These are phyloP conservation scores for Emmonsiellopsis sp. DNA, from an alignment of 2,329 filamentous ascomycete species.

Conservation along the genomic window DNA sequence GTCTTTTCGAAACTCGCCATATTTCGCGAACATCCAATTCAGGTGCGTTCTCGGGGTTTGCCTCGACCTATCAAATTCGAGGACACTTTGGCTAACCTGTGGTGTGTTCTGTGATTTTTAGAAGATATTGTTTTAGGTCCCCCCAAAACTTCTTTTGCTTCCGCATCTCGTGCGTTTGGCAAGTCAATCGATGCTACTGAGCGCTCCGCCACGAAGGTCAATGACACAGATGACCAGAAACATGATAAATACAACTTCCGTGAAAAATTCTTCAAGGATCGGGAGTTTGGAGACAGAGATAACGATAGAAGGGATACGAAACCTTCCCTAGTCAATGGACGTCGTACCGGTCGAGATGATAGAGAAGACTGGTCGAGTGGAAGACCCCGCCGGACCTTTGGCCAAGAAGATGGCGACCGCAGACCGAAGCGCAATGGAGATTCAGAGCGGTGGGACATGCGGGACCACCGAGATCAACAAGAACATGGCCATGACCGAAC, in stretches of 20 bases:
- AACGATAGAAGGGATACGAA: conserved; percentile 30
- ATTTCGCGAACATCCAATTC: conserved; percentile 41
- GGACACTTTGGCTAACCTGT: conserved; percentile 12
- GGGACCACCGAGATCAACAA: conserved; percentile 49
- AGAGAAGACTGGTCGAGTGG: conserved; percentile 34
- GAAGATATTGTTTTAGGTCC: conserved; percentile 83
- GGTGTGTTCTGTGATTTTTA: conserved; percentile 23
- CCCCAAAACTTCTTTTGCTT: conserved; percentile 73
- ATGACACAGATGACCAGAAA: conserved; percentile 46
- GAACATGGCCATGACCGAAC: conserved; percentile 40
- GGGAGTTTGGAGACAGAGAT: conserved; percentile 14
- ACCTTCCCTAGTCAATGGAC: conserved; percentile 22
- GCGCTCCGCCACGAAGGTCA: conserved; percentile 38
- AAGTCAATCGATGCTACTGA: conserved; percentile 41
- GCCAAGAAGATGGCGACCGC: conserved; percentile 33
- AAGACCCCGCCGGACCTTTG: conserved; percentile 31
- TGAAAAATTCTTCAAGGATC: conserved; percentile 34
- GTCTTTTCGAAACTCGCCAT: conserved; percentile 36
- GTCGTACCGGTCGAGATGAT: conserved; percentile 26
- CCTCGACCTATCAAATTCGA: neutral
- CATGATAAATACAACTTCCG: conserved; percentile 57
- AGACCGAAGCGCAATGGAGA: conserved; percentile 34
- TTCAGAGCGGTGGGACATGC: conserved; percentile 33
- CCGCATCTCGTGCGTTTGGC: conserved; percentile 49
- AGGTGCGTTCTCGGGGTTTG: conserved; percentile 22